Conservation (phyloP, 2,329 filamentous ascomycete species). For the Fusarium scirpi region DNA sequence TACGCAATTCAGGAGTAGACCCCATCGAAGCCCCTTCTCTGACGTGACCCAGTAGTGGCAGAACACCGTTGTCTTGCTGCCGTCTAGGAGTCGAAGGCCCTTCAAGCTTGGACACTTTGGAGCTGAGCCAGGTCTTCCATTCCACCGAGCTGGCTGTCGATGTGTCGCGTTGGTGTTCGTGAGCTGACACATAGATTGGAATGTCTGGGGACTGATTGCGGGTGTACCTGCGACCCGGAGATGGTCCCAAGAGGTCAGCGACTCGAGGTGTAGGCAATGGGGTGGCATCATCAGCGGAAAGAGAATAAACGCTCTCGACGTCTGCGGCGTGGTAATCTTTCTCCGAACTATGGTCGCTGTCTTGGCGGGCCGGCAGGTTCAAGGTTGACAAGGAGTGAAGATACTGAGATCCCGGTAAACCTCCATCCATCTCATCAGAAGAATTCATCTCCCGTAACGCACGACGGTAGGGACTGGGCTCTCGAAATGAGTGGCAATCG, state of each 20-base stretch:
- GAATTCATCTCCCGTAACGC: slow-evolving; percentile 59
- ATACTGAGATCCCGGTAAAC: slow-evolving; percentile 52
- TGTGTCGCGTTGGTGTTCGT: slow-evolving; percentile 50
- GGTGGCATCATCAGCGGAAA: slow-evolving; percentile 41
- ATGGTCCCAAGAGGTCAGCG: background rate
- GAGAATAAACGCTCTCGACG: slow-evolving; percentile 64
- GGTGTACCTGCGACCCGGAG: slow-evolving; percentile 10
- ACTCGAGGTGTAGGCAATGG: background rate
- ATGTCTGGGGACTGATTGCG: slow-evolving; percentile 10
- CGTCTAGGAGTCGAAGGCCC: slow-evolving; percentile 28
- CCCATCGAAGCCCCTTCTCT: slow-evolving; percentile 65
- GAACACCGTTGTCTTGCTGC: slow-evolving; percentile 1
- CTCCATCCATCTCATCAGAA: slow-evolving; percentile 43
- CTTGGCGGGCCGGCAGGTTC: slow-evolving; percentile 55
- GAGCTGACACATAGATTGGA: slow-evolving; percentile 38
- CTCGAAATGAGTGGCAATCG: slow-evolving; percentile 63
- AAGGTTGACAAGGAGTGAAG: slow-evolving; percentile 56
- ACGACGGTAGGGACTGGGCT: slow-evolving; percentile 67
- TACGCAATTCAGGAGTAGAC: slow-evolving; percentile 41
- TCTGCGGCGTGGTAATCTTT: slow-evolving; percentile 54
- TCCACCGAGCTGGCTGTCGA: slow-evolving; percentile 63
- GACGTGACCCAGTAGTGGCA: slow-evolving; percentile 55
- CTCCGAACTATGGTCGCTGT: slow-evolving; percentile 56
- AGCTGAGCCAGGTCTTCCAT: slow-evolving; percentile 67
- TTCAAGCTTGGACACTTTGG: slow-evolving; percentile 63